Evolutionary conservation across 1,284 basidiomycete genomes (phyloP), one percentile per base, ranked within the genome.

Genomic region (Athelia sp.): DNA sequence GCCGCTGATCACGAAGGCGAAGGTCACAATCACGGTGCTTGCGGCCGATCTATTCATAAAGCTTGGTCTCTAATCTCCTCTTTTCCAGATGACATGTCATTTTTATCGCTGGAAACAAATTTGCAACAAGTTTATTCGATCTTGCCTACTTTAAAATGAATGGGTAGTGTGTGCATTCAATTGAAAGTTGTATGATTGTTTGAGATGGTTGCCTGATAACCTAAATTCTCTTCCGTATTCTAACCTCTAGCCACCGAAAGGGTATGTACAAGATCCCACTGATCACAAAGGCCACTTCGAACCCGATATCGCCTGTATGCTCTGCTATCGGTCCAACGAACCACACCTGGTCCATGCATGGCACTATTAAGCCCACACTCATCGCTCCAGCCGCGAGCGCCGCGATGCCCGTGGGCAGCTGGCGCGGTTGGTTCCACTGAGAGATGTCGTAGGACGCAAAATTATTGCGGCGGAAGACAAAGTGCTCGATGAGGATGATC

Each of bases 281-380:
- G 10, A 78, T 56, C 0, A 63, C 72, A 54, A 88, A 81, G 11
- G 83, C 84, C 18, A 87, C 64, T 65, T 88, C 84, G 52, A 90
- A 86, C n/a, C 86, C 87, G 52, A 90, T 81, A 63, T 90, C 87
- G 1, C 87, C 87, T 15, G 85, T 75, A n/a, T 50, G 71, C 51
- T 68, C 59, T n/a, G 81, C 87, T 40, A 90, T 79, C 2, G 87
- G 87, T 1, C 87, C 87, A 0, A 73, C 67, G 57, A 79, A 90
- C 87, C 85, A 90, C 8, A 76, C 76, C 62, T 90, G 85, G 50
- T 78, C 66, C 79, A 90, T 89, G 55, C 72, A 78, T 15, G 82
- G 84, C 18, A 89, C 68, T n/a, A 86, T 69, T 15, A 87, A 68
- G 21, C 66, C 76, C 53, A 82, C 81, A 2, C 77, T 73, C 32